Conservation (phyloP, 768 basidiomycete genomes). For the Lentinula lateritia region DNA sequence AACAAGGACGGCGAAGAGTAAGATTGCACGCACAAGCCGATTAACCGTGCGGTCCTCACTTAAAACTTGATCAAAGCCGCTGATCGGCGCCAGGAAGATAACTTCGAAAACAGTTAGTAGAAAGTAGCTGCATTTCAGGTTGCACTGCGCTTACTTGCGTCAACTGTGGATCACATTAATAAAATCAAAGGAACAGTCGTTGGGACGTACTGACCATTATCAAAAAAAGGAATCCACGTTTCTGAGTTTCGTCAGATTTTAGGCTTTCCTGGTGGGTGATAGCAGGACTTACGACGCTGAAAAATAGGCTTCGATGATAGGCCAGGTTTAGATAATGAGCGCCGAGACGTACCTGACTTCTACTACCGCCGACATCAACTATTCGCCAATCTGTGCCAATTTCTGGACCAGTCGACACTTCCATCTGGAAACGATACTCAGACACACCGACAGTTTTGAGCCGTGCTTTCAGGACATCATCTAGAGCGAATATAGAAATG, state of each 20-base stretch:
- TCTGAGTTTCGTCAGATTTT: constrained; percentile 24
- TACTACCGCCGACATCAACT: constrained; percentile 72
- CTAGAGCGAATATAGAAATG: constrained; percentile 25
- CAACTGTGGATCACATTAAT: constrained; percentile 28
- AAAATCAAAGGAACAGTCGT: neutral
- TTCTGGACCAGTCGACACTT: constrained; percentile 43
- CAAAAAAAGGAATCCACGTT: constrained; percentile 69
- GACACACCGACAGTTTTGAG: constrained; percentile 76
- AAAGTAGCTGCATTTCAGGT: neutral
- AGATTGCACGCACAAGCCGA: constrained; percentile 37
- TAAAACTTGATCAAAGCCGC: constrained; percentile 69
- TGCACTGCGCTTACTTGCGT: constrained; percentile 35
- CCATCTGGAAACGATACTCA: constrained; percentile 80
- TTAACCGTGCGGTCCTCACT: constrained; percentile 58
- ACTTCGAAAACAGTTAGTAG: constrained; percentile 16
- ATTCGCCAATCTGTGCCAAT: constrained; percentile 69
- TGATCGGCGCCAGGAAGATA: constrained; percentile 74
- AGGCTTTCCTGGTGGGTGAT: neutral
- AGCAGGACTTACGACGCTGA: constrained; percentile 29
- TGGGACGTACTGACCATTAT: constrained; percentile 34
- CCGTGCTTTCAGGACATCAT: constrained; percentile 73
- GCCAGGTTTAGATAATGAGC: constrained; percentile 2
- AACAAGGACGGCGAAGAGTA: neutral
- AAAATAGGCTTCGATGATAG: constrained; percentile 1
- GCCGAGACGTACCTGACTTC: constrained; percentile 51